Base-by-base conservation (phyloP, 1,139 yeast species). In the Kodamaea sp. region DNA sequence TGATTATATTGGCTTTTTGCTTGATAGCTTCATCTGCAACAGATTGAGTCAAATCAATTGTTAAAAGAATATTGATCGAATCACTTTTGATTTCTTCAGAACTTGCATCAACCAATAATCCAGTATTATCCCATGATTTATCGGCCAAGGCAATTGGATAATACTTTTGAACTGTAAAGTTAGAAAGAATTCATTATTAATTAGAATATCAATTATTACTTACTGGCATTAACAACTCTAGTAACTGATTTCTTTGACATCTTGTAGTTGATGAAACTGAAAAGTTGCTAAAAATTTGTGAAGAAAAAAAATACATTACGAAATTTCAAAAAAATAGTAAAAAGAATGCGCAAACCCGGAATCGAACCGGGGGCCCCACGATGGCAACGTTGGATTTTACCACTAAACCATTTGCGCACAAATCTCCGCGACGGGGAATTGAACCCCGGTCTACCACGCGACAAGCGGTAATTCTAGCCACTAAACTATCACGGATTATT, bases 91-190 rank as follows among this genome's bases (percentile, higher is more conserved):
- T 31, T 37, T 49, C 46, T 2, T 49, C 49, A 22, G 66, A 55
- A 29, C 78, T 65, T 1, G 84, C 63, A 54, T 88, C 96, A 7
- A 92, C 83, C 32, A 92, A 63, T 39, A 90, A 67, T 0, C 97
- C 97, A 0, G 96, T 88, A 57, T 90, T 90, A 58, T 92, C 98
- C 97, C 97, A 92, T 1, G 90, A 61, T 32, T 73, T 71, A 52
- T 90, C 97, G 0, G 97, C 97, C 43, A 84, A 70, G 39, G 73
- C 75, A 31, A 72, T 62, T 6, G 96, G 96, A 54, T 83, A 88
- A 27, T 79, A 66, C 47, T 75, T 78, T 56, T 88, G 87, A 43
- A 90, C 73, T 69, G 30, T 29, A 27, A 23, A 27, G 56, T 56
- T 51, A 54, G 58, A 44, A 38, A 26, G 9, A 11, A 4, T 15